A percentile compares a stretch with the other conserved stretches of the same genome.
These are phyloP conservation scores for Wickerhamomyces chambardii DNA, from an alignment of 805 yeast species.

Conservation along the genomic window DNA sequence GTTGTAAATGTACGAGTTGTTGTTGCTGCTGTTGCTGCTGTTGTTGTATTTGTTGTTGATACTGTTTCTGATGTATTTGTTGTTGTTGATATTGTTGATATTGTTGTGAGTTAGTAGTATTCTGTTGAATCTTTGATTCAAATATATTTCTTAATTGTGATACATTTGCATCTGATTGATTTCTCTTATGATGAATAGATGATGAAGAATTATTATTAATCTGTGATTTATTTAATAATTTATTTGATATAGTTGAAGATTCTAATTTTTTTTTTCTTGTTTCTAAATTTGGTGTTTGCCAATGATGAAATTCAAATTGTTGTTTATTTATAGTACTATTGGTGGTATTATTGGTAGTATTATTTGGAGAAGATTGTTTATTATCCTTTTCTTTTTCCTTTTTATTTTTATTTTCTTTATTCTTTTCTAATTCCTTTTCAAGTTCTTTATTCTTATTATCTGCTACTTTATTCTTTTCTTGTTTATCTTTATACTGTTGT, in stretches of 20 bases:
- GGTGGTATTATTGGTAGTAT: neutral
- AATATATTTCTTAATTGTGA: constrained; percentile 15
- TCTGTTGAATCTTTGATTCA: constrained; percentile 5
- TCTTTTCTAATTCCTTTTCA: too few species aligned
- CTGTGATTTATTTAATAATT: neutral
- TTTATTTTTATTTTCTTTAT: too few species aligned
- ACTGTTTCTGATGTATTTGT: neutral
- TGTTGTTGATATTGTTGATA: constrained; percentile 3
- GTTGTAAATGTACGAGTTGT: neutral
- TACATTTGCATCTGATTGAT: constrained; percentile 19
- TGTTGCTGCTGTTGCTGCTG: constrained; percentile 1
- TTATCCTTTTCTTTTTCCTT: neutral
- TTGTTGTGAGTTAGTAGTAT: constrained; percentile 1
- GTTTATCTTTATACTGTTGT: too few species aligned
- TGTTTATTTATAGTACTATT: constrained; percentile 16
- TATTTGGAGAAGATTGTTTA: neutral
- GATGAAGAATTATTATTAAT: too few species aligned
- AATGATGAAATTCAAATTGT: constrained; percentile 21
- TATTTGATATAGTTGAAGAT: constrained; percentile 2
- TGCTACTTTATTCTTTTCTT: too few species aligned
- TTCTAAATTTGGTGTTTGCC: constrained; percentile 8
- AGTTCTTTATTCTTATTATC: too few species aligned
- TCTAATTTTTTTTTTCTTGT: neutral
- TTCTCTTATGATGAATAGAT: constrained; percentile 16
- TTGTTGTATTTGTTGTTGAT: constrained; percentile 1